phyloP scores from a whole-genome alignment of 768 basidiomycete genomes.

The Xerocomus spinulosus region DNA sequence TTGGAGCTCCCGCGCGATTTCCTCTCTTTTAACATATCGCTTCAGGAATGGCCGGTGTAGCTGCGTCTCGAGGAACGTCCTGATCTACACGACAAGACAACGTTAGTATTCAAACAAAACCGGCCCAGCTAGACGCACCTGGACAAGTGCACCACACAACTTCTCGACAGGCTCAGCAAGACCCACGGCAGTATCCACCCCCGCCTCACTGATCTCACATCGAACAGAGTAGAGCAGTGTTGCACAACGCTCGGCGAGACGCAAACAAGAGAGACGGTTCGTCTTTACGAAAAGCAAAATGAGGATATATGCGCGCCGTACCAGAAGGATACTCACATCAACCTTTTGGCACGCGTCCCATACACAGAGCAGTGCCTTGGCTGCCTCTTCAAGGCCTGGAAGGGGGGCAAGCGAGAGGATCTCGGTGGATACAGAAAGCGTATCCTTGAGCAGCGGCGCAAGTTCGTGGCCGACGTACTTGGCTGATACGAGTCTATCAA shows the following conservation, averaged over 20 bases:
- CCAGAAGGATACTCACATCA: slow-evolving; percentile 46
- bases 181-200: slow-evolving; percentile 44
- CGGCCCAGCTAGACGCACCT: slow-evolving; percentile 29
- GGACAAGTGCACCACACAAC: slow-evolving; percentile 37
- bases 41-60: slow-evolving; percentile 70
- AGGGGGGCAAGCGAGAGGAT: slow-evolving; percentile 49
- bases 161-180: slow-evolving; percentile 44
- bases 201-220: slow-evolving; percentile 58
- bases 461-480: slow-evolving; percentile 33
- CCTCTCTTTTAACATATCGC: slow-evolving; percentile 71
- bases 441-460: slow-evolving; percentile 34
- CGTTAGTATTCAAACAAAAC: background rate
- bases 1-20: slow-evolving; percentile 51
- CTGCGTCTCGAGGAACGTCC: slow-evolving; percentile 53
- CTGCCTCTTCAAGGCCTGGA: slow-evolving; percentile 50
- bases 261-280: slow-evolving; percentile 63
- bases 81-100: slow-evolving; percentile 34
- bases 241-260: slow-evolving; percentile 70
- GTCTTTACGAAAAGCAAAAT: slow-evolving; percentile 36
- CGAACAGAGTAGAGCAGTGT: slow-evolving; percentile 60
- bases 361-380: slow-evolving; percentile 49
- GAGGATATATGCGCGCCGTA: background rate
- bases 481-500: slow-evolving; percentile 15
- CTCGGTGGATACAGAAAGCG: slow-evolving; percentile 33
- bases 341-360: slow-evolving; percentile 61